phyloP scores from a whole-genome alignment of 1,284 basidiomycete species.

The Sparassis latifolia region DNA sequence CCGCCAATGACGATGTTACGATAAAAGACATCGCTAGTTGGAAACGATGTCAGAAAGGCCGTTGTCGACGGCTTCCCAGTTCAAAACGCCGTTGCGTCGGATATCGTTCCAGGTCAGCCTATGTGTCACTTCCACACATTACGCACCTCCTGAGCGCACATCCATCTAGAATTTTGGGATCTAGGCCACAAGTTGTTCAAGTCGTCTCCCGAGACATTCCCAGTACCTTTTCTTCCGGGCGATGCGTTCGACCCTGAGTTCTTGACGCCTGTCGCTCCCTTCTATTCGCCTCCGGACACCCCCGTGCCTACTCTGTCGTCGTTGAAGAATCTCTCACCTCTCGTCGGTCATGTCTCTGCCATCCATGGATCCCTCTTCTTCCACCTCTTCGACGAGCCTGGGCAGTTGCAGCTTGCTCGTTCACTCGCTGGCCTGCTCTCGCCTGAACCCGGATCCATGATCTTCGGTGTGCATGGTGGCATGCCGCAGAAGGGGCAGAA shows the following conservation, averaged over 20 bases:
- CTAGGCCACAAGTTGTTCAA: constrained; percentile 29
- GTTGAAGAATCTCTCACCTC: constrained; percentile 35
- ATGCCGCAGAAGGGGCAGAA: background rate
- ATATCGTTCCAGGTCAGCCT: constrained; percentile 28
- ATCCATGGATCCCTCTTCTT: constrained; percentile 45
- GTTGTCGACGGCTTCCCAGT: constrained; percentile 34
- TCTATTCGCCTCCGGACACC: constrained; percentile 17
- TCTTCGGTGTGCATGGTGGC: constrained; percentile 23
- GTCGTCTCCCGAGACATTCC: constrained; percentile 32
- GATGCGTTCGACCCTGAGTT: constrained; percentile 35
- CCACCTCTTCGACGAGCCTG: constrained; percentile 42
- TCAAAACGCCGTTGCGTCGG: constrained; percentile 28
- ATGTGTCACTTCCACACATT: constrained; percentile 20
- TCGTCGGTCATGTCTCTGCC: constrained; percentile 38
- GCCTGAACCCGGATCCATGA: constrained; percentile 29
- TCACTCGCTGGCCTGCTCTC: constrained; percentile 34
- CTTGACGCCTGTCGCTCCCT: constrained; percentile 26
- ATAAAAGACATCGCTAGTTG: constrained; percentile 25
- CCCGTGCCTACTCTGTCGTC: constrained; percentile 25
- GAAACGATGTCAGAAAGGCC: constrained; percentile 36
- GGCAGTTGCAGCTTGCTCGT: constrained; percentile 35
- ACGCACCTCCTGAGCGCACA: background rate
- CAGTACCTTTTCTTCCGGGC: constrained; percentile 39
- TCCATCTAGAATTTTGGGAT: constrained; percentile 28
- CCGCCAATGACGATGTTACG: background rate